Evolutionary conservation across 352 stramenopile species (phyloP).

Genomic region (Globisporangium heterothallicum): DNA sequence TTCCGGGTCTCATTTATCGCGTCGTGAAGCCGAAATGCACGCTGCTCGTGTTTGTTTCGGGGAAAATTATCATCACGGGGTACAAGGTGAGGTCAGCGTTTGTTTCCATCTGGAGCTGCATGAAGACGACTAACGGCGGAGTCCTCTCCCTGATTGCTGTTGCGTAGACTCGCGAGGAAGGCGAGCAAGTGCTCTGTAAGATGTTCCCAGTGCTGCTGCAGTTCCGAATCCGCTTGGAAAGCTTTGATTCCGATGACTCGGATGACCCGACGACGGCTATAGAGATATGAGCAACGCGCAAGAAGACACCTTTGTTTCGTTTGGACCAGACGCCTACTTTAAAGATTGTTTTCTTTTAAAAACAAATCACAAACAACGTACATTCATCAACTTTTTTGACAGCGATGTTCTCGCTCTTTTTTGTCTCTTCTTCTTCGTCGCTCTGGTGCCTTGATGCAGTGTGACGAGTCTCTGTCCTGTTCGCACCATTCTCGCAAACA

Average conservation of each 20-base stretch:
- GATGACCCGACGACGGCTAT: conserved; percentile 4
- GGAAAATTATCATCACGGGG: conserved; percentile 86
- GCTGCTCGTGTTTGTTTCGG: conserved; percentile 33
- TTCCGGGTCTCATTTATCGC: conserved; percentile 96
- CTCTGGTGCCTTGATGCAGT: too few relatives aligned
- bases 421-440: background rate
- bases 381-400: background rate
- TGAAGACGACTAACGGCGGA: too few relatives aligned
- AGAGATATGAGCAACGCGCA: too few relatives aligned
- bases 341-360: background rate
- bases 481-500: background rate
- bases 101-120: background rate
- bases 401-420: background rate
- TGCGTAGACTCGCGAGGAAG: conserved; percentile 19
- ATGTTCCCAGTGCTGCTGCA: conserved; percentile 27
- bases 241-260: conserved; percentile 3
- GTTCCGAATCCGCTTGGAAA: conserved; percentile 13
- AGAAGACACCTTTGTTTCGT: too few relatives aligned
- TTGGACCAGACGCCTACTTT: too few relatives aligned
- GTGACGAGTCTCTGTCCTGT: too few relatives aligned
- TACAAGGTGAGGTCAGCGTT: conserved; percentile 60
- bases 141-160: too few relatives aligned
- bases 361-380: background rate
- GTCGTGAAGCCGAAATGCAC: conserved; percentile 91
- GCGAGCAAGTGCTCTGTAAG: conserved; percentile 22